phyloP scores from a whole-genome alignment of 805 yeast species.

The Saccharomycopsis schoenii region DNA sequence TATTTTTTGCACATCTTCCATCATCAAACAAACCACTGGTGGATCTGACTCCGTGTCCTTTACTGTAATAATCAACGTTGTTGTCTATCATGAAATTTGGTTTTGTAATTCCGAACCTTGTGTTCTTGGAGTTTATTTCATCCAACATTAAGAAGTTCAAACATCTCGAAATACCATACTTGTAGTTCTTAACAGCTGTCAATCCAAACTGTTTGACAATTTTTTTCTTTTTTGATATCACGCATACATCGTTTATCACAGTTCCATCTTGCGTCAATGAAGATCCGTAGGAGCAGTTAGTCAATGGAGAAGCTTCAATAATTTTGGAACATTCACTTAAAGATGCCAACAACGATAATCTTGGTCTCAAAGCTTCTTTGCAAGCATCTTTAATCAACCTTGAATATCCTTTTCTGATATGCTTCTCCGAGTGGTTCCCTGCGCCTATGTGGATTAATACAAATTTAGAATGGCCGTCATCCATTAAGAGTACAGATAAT shows the following conservation, averaged over 20 bases:
- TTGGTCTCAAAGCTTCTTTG: neutral
- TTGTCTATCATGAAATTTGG: slow-evolving; percentile 9
- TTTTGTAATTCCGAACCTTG: slow-evolving; percentile 10
- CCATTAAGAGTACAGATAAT: neutral
- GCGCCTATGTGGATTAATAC: slow-evolving; percentile 42
- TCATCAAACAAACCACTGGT: slow-evolving; percentile 5
- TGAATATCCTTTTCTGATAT: neutral
- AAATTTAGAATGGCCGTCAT: neutral
- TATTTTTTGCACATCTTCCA: slow-evolving; percentile 28
- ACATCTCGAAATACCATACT: slow-evolving; percentile 13
- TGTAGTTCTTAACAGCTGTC: slow-evolving; percentile 13
- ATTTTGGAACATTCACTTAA: neutral
- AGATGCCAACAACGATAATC: neutral
- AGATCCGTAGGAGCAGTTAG: slow-evolving; percentile 24
- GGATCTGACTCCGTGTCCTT: neutral
- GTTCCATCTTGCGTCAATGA: slow-evolving; percentile 27
- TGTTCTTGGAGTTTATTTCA: neutral
- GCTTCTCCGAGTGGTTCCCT: slow-evolving; percentile 31
- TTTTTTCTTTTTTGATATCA: slow-evolving; percentile 18
- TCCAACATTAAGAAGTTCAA: slow-evolving; percentile 6
- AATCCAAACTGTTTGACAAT: slow-evolving; percentile 4
- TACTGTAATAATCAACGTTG: neutral
- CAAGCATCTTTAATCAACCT: slow-evolving; percentile 25
- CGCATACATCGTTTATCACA: slow-evolving; percentile 32
- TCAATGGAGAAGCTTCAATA: slow-evolving; percentile 4